Base-by-base conservation (phyloP, 495 filamentous ascomycete genomes). In the Amorphotheca resinae region DNA sequence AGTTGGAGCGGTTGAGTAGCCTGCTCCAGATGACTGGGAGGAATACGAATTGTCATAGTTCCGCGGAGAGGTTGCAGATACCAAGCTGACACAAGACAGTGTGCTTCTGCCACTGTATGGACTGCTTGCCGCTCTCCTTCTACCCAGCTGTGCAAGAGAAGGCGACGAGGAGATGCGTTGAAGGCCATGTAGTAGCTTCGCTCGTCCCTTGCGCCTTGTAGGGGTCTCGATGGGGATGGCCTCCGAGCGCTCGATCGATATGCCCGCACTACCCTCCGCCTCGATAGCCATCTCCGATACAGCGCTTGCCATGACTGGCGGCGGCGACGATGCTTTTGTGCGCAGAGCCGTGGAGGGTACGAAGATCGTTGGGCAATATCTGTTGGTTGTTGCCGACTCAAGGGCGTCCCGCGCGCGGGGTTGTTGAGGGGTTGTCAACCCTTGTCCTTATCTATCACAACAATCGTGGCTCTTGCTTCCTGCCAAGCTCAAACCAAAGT, bases 81-180 rank as follows among this genome's bases (percentile, higher is more conserved):
- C 76, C 41, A 95, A 69, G 39, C 87, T 93, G 28, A 87, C 79
- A 56, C 87, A 95, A 15, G 91, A 95, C 46, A 93, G 66, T 12
- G 81, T 60, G 35, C 64, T 55, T 25, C 62, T 56, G 12, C 50
- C 22, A 28, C 58, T 46, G 26, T 72, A 93, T 2, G 78, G 83
- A 59, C 75, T 80, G 46, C 77, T 75, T 36, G 76, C 68, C 43
- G 74, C 73, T 50, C 80, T 66, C 52, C 80, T 68, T 48, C 82
- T 74, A 21, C 76, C 68, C 37, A 79, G 58, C 40, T 77, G 75
- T 22, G 72, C 62, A 21, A 96, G 64, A 17, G 84, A 81, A 8
- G 85, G 82, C 1, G 82, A 87, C 1, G 91, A 95, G 12, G 87
- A 83, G 45, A 96, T 91, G 32, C 87, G 82, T 52, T 93, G 79